Percentiles rank a stretch among this genome's conserved stretches.
Evolutionary conservation across 1,139 yeast genomes (phyloP).

Genomic region (Yarrowia galli): DNA sequence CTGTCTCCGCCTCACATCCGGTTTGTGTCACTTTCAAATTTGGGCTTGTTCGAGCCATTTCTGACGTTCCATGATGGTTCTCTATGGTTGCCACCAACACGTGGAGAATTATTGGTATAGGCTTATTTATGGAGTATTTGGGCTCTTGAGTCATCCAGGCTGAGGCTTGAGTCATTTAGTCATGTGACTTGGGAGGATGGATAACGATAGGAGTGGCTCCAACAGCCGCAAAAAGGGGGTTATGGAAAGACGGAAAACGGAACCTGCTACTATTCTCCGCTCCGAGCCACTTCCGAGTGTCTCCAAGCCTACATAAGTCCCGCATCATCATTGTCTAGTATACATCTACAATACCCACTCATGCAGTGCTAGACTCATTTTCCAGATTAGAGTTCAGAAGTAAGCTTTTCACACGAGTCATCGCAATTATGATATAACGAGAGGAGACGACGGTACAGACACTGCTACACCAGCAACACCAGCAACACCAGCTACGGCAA

Average conservation of each 20-base stretch:
- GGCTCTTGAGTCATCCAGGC: neutral
- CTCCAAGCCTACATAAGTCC: neutral
- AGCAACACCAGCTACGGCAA: too few species aligned
- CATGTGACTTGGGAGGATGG: neutral
- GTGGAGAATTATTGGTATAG: constrained; percentile 6
- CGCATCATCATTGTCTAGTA: neutral
- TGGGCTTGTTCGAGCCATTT: too few species aligned
- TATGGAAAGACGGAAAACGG: constrained; percentile 1
- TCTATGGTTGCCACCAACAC: neutral
- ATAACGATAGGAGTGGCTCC: neutral
- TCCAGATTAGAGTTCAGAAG: neutral
- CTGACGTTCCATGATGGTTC: too few species aligned
- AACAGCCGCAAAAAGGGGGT: neutral
- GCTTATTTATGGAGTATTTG: neutral
- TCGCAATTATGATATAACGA: neutral
- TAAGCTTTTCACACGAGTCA: constrained; percentile 28
- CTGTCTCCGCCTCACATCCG: neutral
- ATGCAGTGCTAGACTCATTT: constrained; percentile 27
- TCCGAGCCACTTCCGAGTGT: neutral
- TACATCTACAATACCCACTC: neutral
- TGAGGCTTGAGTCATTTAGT: neutral
- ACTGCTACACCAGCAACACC: too few species aligned
- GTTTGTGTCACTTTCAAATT: neutral
- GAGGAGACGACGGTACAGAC: neutral
- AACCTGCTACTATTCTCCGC: neutral